Evolutionary conservation across 1,139 yeast genomes (phyloP).

Genomic region (Taiozyma sp.): DNA sequence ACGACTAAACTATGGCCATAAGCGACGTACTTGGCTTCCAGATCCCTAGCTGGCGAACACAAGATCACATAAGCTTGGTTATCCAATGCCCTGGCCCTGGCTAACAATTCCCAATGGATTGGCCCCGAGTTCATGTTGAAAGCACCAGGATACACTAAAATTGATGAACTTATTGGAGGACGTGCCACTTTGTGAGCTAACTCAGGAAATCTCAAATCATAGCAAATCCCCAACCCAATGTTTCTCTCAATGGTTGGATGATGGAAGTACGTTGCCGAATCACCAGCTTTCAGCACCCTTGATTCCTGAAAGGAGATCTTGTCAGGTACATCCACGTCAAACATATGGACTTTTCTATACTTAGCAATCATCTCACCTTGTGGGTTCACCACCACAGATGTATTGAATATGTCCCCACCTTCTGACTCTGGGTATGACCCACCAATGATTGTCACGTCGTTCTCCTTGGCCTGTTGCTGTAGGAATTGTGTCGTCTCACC

Average conservation of each 20-base stretch:
- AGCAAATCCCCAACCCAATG: conserved; percentile 87
- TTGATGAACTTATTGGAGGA: conserved; percentile 53
- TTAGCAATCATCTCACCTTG: conserved; percentile 72
- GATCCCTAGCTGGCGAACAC: conserved; percentile 87
- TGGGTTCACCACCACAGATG: conserved; percentile 71
- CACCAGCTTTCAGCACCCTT: conserved; percentile 67
- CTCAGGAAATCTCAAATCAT: conserved; percentile 92
- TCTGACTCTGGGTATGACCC: conserved; percentile 85
- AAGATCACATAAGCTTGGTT: conserved; percentile 74
- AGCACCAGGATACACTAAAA: conserved; percentile 93
- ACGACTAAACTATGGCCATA: conserved; percentile 85
- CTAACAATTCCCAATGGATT: conserved; percentile 86
- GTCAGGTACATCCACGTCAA: conserved; percentile 87
- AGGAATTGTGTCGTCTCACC: conserved; percentile 65
- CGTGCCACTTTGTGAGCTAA: conserved; percentile 79
- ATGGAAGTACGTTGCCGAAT: conserved; percentile 68
- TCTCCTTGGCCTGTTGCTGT: conserved; percentile 56
- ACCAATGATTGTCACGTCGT: conserved; percentile 64
- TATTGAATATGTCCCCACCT: conserved; percentile 61
- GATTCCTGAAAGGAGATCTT: conserved; percentile 87
- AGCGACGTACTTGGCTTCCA: conserved; percentile 72
- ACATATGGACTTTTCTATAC: conserved; percentile 85
- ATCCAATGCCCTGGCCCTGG: conserved; percentile 84
- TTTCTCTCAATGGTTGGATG: conserved; percentile 54
- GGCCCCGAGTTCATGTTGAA: conserved; percentile 96